Percentiles rank a stretch among this genome's conserved stretches.
Evolutionary conservation across 768 basidiomycete species (phyloP).

Genomic region (Phanerochaete sordida): DNA sequence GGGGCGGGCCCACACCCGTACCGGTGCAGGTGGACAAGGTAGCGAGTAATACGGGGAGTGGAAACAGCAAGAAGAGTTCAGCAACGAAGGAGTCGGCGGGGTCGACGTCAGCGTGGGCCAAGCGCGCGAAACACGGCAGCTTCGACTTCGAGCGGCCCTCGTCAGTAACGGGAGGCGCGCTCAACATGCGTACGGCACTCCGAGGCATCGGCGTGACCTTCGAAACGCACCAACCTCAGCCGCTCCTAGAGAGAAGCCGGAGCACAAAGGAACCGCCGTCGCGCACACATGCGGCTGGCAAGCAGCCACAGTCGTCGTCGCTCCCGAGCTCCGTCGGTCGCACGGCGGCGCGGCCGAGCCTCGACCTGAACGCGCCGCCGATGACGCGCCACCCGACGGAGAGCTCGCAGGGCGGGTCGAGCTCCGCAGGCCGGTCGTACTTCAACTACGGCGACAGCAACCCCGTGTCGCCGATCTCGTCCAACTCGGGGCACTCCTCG

Average conservation of each 20-base stretch:
- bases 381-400: conserved; percentile 6
- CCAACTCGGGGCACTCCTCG: conserved; percentile 30
- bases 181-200: conserved; percentile 18
- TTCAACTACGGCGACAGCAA: conserved; percentile 11
- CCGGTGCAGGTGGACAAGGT: conserved; percentile 27
- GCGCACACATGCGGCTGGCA: not conserved
- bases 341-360: not conserved
- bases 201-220: conserved; percentile 16
- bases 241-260: conserved; percentile 16
- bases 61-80: conserved; percentile 19
- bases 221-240: conserved; percentile 6
- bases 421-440: conserved; percentile 1
- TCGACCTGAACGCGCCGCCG: conserved; percentile 2
- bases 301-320: conserved; percentile 4
- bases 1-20: conserved; percentile 12
- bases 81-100: conserved; percentile 13
- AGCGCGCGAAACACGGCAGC: conserved; percentile 59
- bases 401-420: conserved; percentile 3
- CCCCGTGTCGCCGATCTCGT: conserved; percentile 18
- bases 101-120: conserved; percentile 10
- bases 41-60: conserved; percentile 21
- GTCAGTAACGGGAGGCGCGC: conserved; percentile 11
- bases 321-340: conserved; percentile 7
- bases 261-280: conserved; percentile 15
- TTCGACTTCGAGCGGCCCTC: conserved; percentile 77